Percentiles rank a stretch among this genome's conserved stretches.
Conservation (phyloP, 805 yeast species). For the Schizosaccharomyces lindneri region DNA sequence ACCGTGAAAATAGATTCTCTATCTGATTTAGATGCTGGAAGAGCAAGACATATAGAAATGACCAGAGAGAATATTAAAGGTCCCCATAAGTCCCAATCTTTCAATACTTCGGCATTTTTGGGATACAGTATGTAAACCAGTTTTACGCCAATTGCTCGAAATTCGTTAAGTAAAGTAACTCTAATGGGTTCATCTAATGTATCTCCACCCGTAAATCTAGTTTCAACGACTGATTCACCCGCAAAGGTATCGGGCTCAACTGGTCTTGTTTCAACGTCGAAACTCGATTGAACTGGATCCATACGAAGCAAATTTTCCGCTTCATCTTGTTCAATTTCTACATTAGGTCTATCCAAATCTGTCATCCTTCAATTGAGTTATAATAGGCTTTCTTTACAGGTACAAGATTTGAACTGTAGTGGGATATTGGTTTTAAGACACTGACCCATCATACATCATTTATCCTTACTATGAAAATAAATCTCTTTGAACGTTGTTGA, state of each 20-base stretch:
- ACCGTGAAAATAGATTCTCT: neutral
- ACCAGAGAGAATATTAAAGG: slow-evolving; percentile 1
- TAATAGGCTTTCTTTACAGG: neutral
- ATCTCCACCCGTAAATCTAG: neutral
- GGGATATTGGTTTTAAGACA: no score
- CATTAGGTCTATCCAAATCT: neutral
- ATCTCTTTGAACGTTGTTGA: no score
- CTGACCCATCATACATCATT: no score
- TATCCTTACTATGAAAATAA: no score
- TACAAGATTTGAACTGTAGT: no score
- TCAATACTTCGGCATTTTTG: neutral
- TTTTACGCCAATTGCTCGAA: neutral
- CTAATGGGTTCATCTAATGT: neutral
- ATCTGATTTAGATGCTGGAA: neutral
- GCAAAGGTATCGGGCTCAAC: neutral
- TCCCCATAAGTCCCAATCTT: slow-evolving; percentile 1
- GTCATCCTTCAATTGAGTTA: neutral
- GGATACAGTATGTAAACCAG: neutral
- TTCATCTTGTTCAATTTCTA: neutral
- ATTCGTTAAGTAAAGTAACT: neutral
- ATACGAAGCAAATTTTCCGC: neutral
- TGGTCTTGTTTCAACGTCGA: neutral
- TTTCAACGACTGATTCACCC: neutral
- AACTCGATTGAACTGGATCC: neutral
- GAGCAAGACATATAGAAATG: neutral